Evolutionary conservation across 208 protist genomes (phyloP), one percentile per base, ranked within the genome.

Genomic region (Leishmania amazonensis): DNA sequence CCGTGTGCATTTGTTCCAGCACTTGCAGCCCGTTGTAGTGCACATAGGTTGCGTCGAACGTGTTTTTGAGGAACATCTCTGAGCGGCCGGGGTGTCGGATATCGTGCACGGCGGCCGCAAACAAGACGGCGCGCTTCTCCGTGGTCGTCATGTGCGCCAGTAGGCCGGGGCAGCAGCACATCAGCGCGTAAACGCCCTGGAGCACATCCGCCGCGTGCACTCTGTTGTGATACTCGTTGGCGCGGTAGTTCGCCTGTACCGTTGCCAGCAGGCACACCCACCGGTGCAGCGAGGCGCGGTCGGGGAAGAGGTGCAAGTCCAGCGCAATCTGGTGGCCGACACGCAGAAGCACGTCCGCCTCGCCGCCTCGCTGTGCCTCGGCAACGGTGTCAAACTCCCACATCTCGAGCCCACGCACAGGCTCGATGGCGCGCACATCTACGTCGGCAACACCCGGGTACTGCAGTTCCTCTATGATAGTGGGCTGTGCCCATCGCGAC

Each of bases 1-100:
- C 85, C 2, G 84, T 86, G 88, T 98, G 95, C 88, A 96, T 89
- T 68, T 95, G 88, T 80, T 98, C 93, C 54, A 98, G 81, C 49
- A 87, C 89, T 21, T 85, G 85, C 17, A 62, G 45, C 11, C 85
- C 92, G 81, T 89, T 89, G 85, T 89, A 94, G 28, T 62, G 73
- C 42, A 94, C 70, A 54, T 91, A 93, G 1, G 91, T 76, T 8
- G 89, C 86, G 76, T 98, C 93, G 71, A 91, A 88, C 8, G 80
- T 86, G 31, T 80, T 80, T 17, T 78, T 81, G 15, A 96, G 75
- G 78, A 96, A 98, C 5, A 58, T 83, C 47, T 91, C 82, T 2
- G 86, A 87, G 38, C 90, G 86, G 11, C 88, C 93, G 5, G 95
- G 93, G 82, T 98, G 95, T 13, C 92, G 88, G 54, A 97, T 71